Evolutionary conservation across 352 stramenopile species (phyloP), one percentile per base, ranked within the genome.

Genomic region (Poterioochromonas sp.): DNA sequence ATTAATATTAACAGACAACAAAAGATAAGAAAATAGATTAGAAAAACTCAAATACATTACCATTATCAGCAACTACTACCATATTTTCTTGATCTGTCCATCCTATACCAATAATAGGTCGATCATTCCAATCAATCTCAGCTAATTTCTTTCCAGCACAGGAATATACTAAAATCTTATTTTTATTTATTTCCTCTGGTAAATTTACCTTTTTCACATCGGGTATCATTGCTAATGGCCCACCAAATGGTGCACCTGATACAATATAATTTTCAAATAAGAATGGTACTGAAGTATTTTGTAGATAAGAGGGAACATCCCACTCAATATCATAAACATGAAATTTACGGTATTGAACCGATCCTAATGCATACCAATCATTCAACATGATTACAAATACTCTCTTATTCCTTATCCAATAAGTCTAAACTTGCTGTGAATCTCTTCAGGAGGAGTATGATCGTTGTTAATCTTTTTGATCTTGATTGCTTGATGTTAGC

Each of bases 211-310:
- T 1, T 62, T 76, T 62, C 1, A 1, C n/a, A 22, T 76, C 41
- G 15, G 18, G 1, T 62, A 53, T 35, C 1, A 69, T 49, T 53
- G 3, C 73, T 2, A 78, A 29, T 8, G 49, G 44, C n/a, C 73
- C 73, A 43, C 73, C 73, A 60, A 78, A 78, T 22, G 44, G 47
- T 41, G 73, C 73, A 44, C 47, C 73, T n/a, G 1, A 53, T n/a
- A 69, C 34, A 41, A 51, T 39, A 60, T 53, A 78, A 43, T 78
- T 53, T 43, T 78, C 71, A 8, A 78, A 26, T n/a, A 1, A 0
- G 8, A 71, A 26, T n/a, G 11, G 29, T 44, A 8, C 32, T 41
- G 1, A 0, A 43, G 11, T 12, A 41, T 40, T 8, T 8, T 34
- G 2, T n/a, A n/a, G n/a, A n/a, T n/a, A n/a, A n/a, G n/a, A n/a